Conservation (phyloP, 1,139 yeast species). For the Trichomonascaceae sp. region DNA sequence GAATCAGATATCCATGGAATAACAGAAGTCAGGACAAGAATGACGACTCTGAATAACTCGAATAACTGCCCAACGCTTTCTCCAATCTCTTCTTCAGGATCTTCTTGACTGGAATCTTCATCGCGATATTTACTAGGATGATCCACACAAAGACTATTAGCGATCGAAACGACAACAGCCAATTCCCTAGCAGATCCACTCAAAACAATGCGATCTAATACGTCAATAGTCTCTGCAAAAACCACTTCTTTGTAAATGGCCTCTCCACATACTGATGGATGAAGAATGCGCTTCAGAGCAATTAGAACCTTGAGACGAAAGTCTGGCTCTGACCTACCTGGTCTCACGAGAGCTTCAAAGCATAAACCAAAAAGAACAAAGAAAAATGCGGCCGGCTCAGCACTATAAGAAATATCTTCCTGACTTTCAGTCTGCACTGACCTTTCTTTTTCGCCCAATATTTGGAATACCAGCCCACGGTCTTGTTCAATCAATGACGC, state of each 20-base stretch:
- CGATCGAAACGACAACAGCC: conserved; percentile 49
- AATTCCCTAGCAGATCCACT: conserved; percentile 54
- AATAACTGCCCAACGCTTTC: conserved; percentile 71
- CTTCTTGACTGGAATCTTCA: conserved; percentile 24
- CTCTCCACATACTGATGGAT: conserved; percentile 51
- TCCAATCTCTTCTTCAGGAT: conserved; percentile 36
- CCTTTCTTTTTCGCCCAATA: conserved; percentile 37
- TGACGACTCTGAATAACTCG: conserved; percentile 68
- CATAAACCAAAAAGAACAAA: conserved; percentile 82
- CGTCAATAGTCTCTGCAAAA: conserved; percentile 68
- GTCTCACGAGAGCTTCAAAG: conserved; percentile 60
- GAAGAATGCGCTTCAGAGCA: conserved; percentile 54
- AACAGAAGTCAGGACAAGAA: conserved; percentile 55
- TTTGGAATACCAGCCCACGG: conserved; percentile 37
- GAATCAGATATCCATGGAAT: conserved; percentile 54
- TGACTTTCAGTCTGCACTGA: conserved; percentile 16
- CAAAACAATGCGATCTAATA: conserved; percentile 66
- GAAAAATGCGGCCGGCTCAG: conserved; percentile 67
- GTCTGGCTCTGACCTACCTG: conserved; percentile 19
- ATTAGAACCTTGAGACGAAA: conserved; percentile 40
- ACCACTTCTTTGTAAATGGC: conserved; percentile 62
- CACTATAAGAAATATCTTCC: conserved; percentile 31
- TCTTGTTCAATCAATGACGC: conserved; percentile 58
- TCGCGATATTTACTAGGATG: conserved; percentile 28
- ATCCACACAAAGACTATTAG: conserved; percentile 41